Evolutionary conservation across 257 asterid species (phyloP).

Genomic region (Ocimum tenuiflorum): DNA sequence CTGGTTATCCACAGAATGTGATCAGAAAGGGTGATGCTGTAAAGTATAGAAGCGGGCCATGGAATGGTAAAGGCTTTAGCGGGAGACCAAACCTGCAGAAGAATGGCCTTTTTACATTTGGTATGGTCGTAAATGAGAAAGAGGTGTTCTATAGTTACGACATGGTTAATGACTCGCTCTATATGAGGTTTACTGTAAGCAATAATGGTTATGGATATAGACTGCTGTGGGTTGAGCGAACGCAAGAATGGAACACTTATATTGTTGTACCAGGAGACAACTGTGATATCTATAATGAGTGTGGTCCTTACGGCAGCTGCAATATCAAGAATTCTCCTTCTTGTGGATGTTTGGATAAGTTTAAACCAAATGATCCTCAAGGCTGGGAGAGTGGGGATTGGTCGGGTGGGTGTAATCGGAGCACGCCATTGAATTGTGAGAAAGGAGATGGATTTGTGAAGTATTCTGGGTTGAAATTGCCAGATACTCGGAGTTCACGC

Average conservation of each 20-base stretch:
- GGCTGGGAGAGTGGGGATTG: slow-evolving; percentile 8
- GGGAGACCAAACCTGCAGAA: slow-evolving; percentile 8
- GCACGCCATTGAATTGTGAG: slow-evolving; percentile 16
- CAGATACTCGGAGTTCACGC: slow-evolving; percentile 21
- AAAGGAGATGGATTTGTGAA: slow-evolving; percentile 14
- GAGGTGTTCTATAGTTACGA: neutral
- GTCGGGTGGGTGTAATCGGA: slow-evolving; percentile 22
- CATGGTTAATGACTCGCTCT: neutral
- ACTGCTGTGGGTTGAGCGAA: slow-evolving; percentile 25
- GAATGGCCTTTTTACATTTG: neutral
- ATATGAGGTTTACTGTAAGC: slow-evolving; percentile 6
- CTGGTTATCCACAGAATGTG: slow-evolving; percentile 26
- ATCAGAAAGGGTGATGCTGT: neutral
- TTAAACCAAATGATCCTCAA: slow-evolving; percentile 8
- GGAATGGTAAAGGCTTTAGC: slow-evolving; percentile 33
- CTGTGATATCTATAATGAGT: slow-evolving; percentile 29
- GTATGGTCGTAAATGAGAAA: neutral
- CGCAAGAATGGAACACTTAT: slow-evolving; percentile 16
- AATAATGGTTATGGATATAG: neutral
- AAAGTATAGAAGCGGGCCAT: slow-evolving; percentile 25
- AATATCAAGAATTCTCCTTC: slow-evolving; percentile 8
- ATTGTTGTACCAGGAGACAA: slow-evolving; percentile 16
- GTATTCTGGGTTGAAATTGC: slow-evolving; percentile 20
- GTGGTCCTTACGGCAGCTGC: slow-evolving; percentile 35
- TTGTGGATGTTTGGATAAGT: slow-evolving; percentile 32